phyloP scores from a whole-genome alignment of 169 alveolate genomes.

The Neospora caninum region DNA sequence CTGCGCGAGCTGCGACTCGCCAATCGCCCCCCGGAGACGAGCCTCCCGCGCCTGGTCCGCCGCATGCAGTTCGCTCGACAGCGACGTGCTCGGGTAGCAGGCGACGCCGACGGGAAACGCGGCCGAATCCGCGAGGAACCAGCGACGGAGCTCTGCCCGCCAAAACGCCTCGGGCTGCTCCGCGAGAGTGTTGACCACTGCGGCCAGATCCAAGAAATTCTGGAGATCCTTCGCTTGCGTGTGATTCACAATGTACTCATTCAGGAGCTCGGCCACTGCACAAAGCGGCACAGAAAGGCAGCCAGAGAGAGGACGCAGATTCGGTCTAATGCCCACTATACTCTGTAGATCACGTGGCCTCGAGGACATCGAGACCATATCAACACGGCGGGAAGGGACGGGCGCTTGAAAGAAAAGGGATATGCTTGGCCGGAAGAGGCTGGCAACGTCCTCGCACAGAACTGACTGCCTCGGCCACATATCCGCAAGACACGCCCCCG shows the following conservation, averaged over 20 bases:
- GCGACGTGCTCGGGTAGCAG: slow-evolving; percentile 36
- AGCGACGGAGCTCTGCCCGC: neutral
- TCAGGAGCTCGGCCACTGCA: slow-evolving; percentile 39
- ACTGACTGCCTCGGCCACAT: no score
- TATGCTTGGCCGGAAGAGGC: no score
- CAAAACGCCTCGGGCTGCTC: slow-evolving; percentile 17
- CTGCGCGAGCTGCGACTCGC: slow-evolving; percentile 3
- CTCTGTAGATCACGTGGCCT: no score
- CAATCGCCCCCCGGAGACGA: neutral
- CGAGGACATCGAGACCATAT: no score
- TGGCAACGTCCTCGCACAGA: no score
- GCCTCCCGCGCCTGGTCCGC: slow-evolving; percentile 17
- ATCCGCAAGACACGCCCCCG: no score
- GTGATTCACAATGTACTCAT: slow-evolving; percentile 34
- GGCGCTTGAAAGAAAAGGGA: no score
- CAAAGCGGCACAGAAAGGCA: no score
- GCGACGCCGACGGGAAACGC: neutral
- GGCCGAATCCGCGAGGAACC: neutral
- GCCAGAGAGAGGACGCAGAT: no score
- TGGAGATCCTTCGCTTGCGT: neutral
- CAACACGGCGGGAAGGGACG: no score
- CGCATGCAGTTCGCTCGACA: neutral
- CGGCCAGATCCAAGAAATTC: neutral
- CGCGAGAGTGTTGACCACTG: neutral
- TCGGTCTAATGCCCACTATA: no score